These are phyloP conservation scores for Botrytis pseudocinerea DNA, from an alignment of 2,329 filamentous ascomycete species.

Conservation along the genomic window DNA sequence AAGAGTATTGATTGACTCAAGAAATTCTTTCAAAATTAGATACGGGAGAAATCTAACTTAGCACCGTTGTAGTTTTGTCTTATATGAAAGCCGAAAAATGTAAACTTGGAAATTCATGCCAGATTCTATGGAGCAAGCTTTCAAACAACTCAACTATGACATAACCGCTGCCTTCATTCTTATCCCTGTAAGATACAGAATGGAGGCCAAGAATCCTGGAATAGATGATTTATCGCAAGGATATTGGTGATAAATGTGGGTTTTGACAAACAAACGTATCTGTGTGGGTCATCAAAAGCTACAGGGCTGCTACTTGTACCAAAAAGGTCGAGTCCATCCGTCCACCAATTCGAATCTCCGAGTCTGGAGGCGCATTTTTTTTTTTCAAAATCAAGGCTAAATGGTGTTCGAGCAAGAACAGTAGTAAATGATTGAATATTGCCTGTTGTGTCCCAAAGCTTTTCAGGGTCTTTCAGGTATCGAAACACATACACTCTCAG, in stretches of 20 bases:
- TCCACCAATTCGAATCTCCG: neutral
- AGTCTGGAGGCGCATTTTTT: neutral
- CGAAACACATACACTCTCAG: neutral
- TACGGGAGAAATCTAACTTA: neutral
- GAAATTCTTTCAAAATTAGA: neutral
- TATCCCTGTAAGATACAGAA: constrained; percentile 9
- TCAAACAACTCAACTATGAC: constrained; percentile 19
- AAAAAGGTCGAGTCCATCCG: constrained; percentile 1
- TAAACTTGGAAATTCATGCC: constrained; percentile 23
- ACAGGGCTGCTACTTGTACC: constrained; percentile 14
- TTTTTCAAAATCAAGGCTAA: constrained; percentile 14
- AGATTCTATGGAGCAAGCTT: constrained; percentile 19
- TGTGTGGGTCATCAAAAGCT: neutral
- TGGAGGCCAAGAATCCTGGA: constrained; percentile 4
- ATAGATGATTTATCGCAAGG: constrained; percentile 2
- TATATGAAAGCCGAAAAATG: constrained; percentile 6
- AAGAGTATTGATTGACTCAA: neutral
- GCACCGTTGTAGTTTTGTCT: constrained; percentile 9
- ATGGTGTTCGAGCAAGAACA: neutral
- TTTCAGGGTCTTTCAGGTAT: neutral
- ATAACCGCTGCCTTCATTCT: constrained; percentile 16
- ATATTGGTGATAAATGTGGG: neutral
- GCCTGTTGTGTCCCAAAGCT: neutral
- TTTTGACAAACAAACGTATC: neutral
- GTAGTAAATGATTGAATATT: neutral